A percentile compares a stretch with the other conserved stretches of the same genome.
phyloP scores from a whole-genome alignment of 2,329 filamentous ascomycete species.

The Nemania serpens region DNA sequence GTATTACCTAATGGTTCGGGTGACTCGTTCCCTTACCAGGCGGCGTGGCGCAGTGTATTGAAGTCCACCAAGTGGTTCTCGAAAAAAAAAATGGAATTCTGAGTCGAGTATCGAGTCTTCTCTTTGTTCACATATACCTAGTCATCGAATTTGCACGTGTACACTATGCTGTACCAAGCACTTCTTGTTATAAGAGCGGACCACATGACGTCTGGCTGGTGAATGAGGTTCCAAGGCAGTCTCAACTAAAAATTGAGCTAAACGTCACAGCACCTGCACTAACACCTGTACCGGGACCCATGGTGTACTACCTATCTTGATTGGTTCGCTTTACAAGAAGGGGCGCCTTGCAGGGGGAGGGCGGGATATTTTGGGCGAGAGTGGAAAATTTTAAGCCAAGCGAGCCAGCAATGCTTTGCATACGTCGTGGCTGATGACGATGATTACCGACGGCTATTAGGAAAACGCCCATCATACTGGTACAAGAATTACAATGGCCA shows the following conservation, averaged over 20 bases:
- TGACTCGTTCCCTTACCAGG: no score
- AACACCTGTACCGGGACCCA: no score
- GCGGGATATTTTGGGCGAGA: no score
- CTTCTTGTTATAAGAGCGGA: neutral
- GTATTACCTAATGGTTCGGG: no score
- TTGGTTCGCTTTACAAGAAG: no score
- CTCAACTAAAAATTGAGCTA: neutral
- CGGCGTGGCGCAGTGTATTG: no score
- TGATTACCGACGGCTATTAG: neutral
- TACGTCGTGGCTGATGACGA: slow-evolving; percentile 5
- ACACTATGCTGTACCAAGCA: no score
- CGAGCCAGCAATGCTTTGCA: slow-evolving; percentile 20
- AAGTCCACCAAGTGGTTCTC: neutral
- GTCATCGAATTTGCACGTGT: neutral
- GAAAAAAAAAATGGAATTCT: neutral
- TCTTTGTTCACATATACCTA: neutral
- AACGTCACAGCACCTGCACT: no score
- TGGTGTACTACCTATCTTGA: no score
- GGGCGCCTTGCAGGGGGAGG: no score
- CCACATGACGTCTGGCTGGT: neutral
- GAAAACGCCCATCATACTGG: no score
- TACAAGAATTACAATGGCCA: no score
- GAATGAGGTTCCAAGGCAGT: neutral
- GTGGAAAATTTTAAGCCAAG: slow-evolving; percentile 13
- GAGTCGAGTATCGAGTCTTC: neutral